Percentiles rank a stretch among this genome's conserved stretches.
Conservation (phyloP, 768 basidiomycete species). For the Termitomyces eurrhizus region DNA sequence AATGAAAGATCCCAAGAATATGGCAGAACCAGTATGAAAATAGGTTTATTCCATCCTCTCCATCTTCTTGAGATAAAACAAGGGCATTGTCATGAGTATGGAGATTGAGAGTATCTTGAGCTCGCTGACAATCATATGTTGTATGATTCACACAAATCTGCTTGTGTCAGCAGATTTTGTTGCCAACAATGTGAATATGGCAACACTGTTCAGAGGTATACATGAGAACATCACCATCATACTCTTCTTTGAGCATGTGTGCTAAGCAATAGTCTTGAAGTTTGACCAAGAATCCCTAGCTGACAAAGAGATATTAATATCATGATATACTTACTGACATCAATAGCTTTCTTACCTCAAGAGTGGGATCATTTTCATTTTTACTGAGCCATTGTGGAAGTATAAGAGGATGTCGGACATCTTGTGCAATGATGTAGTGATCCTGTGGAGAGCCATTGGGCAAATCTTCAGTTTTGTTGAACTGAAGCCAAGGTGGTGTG, state of each 20-base stretch:
- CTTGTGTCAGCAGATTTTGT: background rate
- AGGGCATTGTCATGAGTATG: slow-evolving; percentile 27
- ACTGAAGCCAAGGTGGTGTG: background rate
- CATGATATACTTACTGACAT: background rate
- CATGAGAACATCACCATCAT: slow-evolving; percentile 14
- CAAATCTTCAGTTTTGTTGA: too few species aligned
- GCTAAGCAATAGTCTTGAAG: slow-evolving; percentile 14
- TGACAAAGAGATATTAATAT: background rate
- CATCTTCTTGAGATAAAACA: slow-evolving; percentile 9
- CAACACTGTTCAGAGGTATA: slow-evolving; percentile 15
- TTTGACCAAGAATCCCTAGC: slow-evolving; percentile 19
- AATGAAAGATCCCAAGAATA: too few species aligned
- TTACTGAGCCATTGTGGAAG: background rate
- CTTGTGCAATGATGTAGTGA: too few species aligned
- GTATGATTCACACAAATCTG: slow-evolving; percentile 34
- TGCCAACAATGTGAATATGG: slow-evolving; percentile 15
- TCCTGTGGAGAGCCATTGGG: too few species aligned
- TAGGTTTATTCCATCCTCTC: too few species aligned
- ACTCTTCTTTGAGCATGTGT: background rate
- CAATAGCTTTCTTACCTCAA: background rate
- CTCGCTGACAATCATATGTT: slow-evolving; percentile 33
- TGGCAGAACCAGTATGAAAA: too few species aligned
- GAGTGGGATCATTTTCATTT: background rate
- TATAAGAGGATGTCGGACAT: background rate
- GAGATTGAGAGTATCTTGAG: slow-evolving; percentile 34